Conservation (phyloP, 108 stramenopile species). For the Cyclostephanos invisitatus region DNA sequence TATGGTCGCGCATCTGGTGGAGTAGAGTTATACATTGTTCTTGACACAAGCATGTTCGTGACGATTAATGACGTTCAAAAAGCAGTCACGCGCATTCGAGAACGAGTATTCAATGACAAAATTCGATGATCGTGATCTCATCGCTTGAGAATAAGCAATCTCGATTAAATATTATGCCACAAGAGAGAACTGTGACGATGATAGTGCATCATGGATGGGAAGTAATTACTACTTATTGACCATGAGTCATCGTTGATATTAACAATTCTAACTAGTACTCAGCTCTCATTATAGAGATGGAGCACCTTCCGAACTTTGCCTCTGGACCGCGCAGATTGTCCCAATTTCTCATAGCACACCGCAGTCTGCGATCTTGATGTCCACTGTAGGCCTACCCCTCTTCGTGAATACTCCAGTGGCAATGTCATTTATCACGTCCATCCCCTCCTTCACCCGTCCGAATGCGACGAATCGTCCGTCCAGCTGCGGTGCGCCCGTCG, state of each 20-base stretch:
- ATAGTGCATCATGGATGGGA: no score
- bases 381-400: conserved; percentile 68
- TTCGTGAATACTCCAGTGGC: conserved; percentile 65
- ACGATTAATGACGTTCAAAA: conserved; percentile 74
- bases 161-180: no score
- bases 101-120: conserved; percentile 1
- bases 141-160: not conserved
- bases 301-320: not conserved
- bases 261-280: not conserved
- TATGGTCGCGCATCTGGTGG: conserved; percentile 51
- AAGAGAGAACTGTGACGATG: no score
- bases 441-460: conserved; percentile 74
- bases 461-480: conserved; percentile 86
- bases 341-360: conserved; percentile 39
- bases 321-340: not conserved
- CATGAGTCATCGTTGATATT: no score
- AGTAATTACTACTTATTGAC: conserved; percentile 4
- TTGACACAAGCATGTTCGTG: conserved; percentile 63
- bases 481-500: conserved; percentile 67
- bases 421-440: conserved; percentile 65
- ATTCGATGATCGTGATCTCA: not conserved
- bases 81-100: conserved; percentile 55
- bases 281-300: not conserved
- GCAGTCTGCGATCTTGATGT: conserved; percentile 59
- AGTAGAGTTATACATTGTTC: conserved; percentile 65